Evolutionary conservation across 495 filamentous ascomycete genomes (phyloP).

Genomic region (Mycothermus thermophilus): DNA sequence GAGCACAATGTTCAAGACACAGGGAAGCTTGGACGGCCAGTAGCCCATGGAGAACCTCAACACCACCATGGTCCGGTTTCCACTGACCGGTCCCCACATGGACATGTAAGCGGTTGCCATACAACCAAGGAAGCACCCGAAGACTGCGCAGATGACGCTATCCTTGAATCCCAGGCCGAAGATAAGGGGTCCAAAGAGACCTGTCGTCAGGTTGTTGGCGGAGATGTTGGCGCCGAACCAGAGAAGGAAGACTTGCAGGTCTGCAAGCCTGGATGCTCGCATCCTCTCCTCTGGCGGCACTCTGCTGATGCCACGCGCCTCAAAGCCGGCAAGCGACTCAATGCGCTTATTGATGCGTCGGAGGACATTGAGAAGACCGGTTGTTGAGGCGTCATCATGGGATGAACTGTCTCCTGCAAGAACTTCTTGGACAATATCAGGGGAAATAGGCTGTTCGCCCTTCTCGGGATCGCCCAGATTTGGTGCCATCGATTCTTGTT

Average conservation of each 20-base stretch:
- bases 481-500: no score
- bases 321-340: conserved; percentile 38
- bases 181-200: conserved; percentile 57
- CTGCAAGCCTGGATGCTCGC: conserved; percentile 42
- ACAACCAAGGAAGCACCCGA: conserved; percentile 48
- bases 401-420: no score
- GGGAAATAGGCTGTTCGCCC: background rate
- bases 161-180: conserved; percentile 56
- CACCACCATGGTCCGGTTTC: conserved; percentile 42
- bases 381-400: no score
- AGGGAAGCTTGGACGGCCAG: conserved; percentile 65
- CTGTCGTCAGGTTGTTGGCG: conserved; percentile 62
- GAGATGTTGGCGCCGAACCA: conserved; percentile 70
- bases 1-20: conserved; percentile 56
- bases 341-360: conserved; percentile 12
- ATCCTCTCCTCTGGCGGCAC: conserved; percentile 51
- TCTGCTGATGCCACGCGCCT: conserved; percentile 55
- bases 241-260: conserved; percentile 49
- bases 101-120: conserved; percentile 52
- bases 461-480: background rate
- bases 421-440: no score
- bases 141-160: conserved; percentile 48
- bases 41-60: conserved; percentile 65
- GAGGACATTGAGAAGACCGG: conserved; percentile 3
- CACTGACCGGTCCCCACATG: conserved; percentile 57